phyloP scores from a whole-genome alignment of 345 rosid species.

The Syzygium aqueum region DNA sequence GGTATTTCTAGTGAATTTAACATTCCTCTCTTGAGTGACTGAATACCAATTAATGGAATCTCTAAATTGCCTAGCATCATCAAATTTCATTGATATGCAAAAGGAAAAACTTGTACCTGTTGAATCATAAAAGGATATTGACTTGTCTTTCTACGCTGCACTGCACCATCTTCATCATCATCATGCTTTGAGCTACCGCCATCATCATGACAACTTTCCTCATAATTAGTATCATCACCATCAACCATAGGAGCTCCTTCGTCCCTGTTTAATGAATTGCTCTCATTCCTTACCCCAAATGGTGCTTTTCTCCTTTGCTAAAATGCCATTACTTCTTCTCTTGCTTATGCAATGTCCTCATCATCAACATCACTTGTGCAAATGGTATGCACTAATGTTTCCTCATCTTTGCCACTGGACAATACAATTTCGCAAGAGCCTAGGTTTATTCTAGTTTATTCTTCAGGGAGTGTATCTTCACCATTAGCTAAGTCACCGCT shows the following conservation, averaged over 20 bases:
- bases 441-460: neutral
- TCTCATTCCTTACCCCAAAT: neutral
- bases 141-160: fast-evolving
- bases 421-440: neutral
- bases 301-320: neutral
- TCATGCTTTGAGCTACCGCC: neutral
- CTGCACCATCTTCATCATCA: neutral
- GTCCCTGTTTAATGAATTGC: neutral
- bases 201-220: neutral
- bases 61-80: neutral
- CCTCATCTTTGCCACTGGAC: neutral
- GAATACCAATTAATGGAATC: neutral
- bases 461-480: neutral
- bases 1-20: neutral
- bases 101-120: fast-evolving
- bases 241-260: fast-evolving
- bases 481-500: too few species aligned
- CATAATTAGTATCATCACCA: neutral
- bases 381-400: neutral
- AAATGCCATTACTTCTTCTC: neutral
- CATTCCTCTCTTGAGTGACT: neutral
- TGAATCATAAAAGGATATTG: neutral
- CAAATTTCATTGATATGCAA: neutral
- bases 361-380: neutral
- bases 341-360: neutral